Evolutionary conservation across 345 rosid genomes (phyloP), one percentile per base, ranked within the genome.

Genomic region (Pugionium cornutum): DNA sequence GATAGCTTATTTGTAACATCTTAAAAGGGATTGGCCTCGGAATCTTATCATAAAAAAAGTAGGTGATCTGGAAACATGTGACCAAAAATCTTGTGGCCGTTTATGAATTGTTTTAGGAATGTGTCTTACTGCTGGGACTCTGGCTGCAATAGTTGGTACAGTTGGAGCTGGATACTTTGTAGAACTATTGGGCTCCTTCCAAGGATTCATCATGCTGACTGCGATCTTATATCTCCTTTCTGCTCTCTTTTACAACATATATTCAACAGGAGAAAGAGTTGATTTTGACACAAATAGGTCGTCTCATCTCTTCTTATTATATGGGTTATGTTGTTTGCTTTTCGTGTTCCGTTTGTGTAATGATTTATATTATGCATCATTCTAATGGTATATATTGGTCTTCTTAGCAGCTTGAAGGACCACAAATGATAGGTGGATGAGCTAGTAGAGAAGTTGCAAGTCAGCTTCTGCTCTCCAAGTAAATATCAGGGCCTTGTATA

Each of bases 91-190:
- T 8, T 29, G 30, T 26, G 57, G 56, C 11, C 1, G 10, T 49
- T 40, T 52, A 3, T 5, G 27, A 7, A n/a, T 51, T 78, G 57
- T 64, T 70, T n/a, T 68, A 92, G 98, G 98, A 74, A 70, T 94
- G 40, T 80, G 96, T 52, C 86, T 86, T 60, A 86, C 99, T 35
- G 96, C 84, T 4, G 97, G 96, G 44, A 94, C 96, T 26, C 59
- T 81, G 33, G 96, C 99, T 34, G 99, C 99, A 46, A 89, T 94
- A 76, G 48, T 86, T 62, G 99, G 99, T 57, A 89, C 99, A 5
- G 89, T 94, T 64, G 97, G 99, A 78, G 81, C 90, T 74, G 97
- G 96, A 68, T 94, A 82, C 81, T 94, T 89, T 72, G 97, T 88
- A 26, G 97, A 94, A 62, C 64, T 83, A 43, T 79, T 86, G 36